Conservation (phyloP, 2,329 filamentous ascomycete genomes). For the Didymella sp. region DNA sequence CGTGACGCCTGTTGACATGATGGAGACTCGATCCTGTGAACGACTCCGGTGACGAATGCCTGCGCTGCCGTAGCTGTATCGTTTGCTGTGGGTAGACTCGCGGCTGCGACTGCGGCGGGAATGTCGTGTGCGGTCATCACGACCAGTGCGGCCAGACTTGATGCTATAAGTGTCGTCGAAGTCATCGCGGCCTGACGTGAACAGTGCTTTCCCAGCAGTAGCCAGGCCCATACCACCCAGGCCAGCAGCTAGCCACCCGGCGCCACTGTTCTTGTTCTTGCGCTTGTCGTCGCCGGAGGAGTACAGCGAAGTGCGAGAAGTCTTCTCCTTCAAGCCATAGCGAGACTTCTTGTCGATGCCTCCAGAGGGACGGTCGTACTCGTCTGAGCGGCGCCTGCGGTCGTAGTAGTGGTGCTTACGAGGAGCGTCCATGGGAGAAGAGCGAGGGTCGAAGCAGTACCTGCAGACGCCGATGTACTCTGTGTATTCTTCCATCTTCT, state of each 20-base stretch:
- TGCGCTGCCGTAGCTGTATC: slow-evolving; percentile 55
- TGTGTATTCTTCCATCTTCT: slow-evolving; percentile 71
- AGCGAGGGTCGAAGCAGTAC: slow-evolving; percentile 68
- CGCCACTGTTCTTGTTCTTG: slow-evolving; percentile 53
- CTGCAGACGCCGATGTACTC: slow-evolving; percentile 71
- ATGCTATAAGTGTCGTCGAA: slow-evolving; percentile 68
- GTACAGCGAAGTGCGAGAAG: slow-evolving; percentile 42
- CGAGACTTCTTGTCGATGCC: slow-evolving; percentile 66
- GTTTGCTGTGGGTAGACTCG: slow-evolving; percentile 50
- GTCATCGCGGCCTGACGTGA: slow-evolving; percentile 57
- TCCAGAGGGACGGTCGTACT: slow-evolving; percentile 53
- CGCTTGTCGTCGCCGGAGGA: slow-evolving; percentile 45
- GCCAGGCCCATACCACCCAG: slow-evolving; percentile 62
- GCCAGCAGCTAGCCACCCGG: slow-evolving; percentile 62
- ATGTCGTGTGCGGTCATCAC: slow-evolving; percentile 41
- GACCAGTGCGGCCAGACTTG: slow-evolving; percentile 62
- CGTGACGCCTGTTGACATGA: slow-evolving; percentile 45
- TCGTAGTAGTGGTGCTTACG: slow-evolving; percentile 64
- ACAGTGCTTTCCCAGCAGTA: slow-evolving; percentile 61
- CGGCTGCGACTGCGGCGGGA: slow-evolving; percentile 45
- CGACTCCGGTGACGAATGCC: slow-evolving; percentile 49
- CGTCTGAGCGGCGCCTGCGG: slow-evolving; percentile 54
- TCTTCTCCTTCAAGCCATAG: slow-evolving; percentile 52
- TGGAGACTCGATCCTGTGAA: slow-evolving; percentile 45
- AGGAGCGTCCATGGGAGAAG: slow-evolving; percentile 63